A percentile compares a stretch with the other conserved stretches of the same genome.
phyloP scores from a whole-genome alignment of 805 yeast genomes.

The Schwanniomyces pseudopolymorphus region DNA sequence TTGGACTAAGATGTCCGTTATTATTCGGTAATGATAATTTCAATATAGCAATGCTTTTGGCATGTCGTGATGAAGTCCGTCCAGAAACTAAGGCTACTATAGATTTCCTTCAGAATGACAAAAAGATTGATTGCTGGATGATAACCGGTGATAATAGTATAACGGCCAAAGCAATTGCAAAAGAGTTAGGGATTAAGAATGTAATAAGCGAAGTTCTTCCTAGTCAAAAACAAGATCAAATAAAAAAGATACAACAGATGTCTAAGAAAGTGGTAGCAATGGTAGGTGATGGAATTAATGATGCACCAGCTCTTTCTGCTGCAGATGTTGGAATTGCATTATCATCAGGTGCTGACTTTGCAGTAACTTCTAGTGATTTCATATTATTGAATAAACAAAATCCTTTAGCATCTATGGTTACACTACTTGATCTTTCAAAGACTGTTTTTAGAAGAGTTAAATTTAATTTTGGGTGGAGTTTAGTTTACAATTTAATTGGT shows the following conservation, averaged over 20 bases:
- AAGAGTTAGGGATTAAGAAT: slow-evolving; percentile 56
- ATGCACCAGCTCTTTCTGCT: slow-evolving; percentile 73
- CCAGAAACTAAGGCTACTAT: slow-evolving; percentile 58
- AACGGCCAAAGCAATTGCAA: slow-evolving; percentile 69
- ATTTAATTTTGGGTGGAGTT: slow-evolving; percentile 61
- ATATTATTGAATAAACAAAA: slow-evolving; percentile 56
- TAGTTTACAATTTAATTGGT: slow-evolving; percentile 56
- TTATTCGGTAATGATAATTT: slow-evolving; percentile 26
- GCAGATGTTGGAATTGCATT: slow-evolving; percentile 80
- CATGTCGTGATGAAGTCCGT: slow-evolving; percentile 60
- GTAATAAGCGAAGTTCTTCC: slow-evolving; percentile 75
- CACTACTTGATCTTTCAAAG: slow-evolving; percentile 51
- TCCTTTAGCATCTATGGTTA: slow-evolving; percentile 53
- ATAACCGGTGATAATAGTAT: slow-evolving; percentile 70
- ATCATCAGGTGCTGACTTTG: slow-evolving; percentile 75
- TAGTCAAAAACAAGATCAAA: slow-evolving; percentile 63
- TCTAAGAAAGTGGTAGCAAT: slow-evolving; percentile 53
- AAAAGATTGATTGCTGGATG: slow-evolving; percentile 67
- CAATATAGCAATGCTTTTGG: slow-evolving; percentile 48
- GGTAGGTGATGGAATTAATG: slow-evolving; percentile 99
- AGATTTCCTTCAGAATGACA: slow-evolving; percentile 24
- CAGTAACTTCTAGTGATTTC: slow-evolving; percentile 72
- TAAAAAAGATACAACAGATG: slow-evolving; percentile 51
- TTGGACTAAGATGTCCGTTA: slow-evolving; percentile 41
- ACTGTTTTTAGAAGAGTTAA: slow-evolving; percentile 53